Percentiles rank a stretch among this genome's conserved stretches.
Conservation (phyloP, 1,139 yeast species). For the Saccharomyces hybrid region DNA sequence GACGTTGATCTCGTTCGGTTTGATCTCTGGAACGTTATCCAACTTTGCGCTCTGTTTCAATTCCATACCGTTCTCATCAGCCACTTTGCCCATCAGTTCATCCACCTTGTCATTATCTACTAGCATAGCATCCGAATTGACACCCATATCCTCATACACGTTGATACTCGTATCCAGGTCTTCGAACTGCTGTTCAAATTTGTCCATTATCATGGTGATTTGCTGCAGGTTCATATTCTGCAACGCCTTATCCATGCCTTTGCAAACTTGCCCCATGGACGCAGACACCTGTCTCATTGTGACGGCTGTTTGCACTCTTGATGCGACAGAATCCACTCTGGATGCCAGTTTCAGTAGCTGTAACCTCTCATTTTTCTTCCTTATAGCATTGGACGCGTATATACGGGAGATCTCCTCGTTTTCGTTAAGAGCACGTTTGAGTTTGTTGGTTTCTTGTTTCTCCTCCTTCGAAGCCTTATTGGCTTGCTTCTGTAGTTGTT, state of each 20-base stretch:
- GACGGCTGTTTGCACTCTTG: slow-evolving; percentile 93
- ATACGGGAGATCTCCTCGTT: slow-evolving; percentile 89
- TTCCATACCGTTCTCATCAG: slow-evolving; percentile 96
- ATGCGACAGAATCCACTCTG: slow-evolving; percentile 91
- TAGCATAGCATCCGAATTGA: slow-evolving; percentile 70
- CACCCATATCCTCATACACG: slow-evolving; percentile 86
- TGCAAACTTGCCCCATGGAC: slow-evolving; percentile 86
- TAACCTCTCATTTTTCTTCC: slow-evolving; percentile 82
- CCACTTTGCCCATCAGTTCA: slow-evolving; percentile 81
- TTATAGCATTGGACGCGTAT: slow-evolving; percentile 92
- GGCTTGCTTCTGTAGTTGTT: slow-evolving; percentile 85
- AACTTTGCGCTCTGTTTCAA: slow-evolving; percentile 63
- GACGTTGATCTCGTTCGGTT: slow-evolving; percentile 32
- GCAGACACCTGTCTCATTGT: slow-evolving; percentile 94
- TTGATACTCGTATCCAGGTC: slow-evolving; percentile 91
- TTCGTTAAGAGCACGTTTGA: slow-evolving; percentile 52
- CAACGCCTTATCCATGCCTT: slow-evolving; percentile 94
- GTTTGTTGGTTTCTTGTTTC: slow-evolving; percentile 75
- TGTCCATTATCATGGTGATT: slow-evolving; percentile 93
- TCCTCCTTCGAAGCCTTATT: slow-evolving; percentile 88
- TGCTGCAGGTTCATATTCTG: slow-evolving; percentile 92
- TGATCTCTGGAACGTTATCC: slow-evolving; percentile 42
- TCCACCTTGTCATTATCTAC: slow-evolving; percentile 93
- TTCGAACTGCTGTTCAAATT: slow-evolving; percentile 92
- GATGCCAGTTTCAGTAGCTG: slow-evolving; percentile 78